A percentile compares a stretch with the other conserved stretches of the same genome.
Conservation (phyloP, 768 basidiomycete genomes). For the Kwoniella europaea region DNA sequence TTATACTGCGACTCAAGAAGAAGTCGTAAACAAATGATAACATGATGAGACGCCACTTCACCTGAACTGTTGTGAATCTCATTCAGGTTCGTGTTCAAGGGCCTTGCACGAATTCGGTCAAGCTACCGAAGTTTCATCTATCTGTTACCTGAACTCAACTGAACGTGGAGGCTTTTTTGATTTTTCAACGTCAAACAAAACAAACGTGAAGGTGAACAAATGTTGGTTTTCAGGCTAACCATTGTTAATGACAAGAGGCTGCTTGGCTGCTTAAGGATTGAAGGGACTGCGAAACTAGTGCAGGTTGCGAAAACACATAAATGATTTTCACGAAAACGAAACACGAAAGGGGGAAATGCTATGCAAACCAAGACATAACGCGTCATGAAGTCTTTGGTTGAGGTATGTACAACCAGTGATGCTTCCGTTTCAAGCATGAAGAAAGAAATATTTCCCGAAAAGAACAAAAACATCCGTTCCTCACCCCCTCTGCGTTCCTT, state of each 20-base stretch:
- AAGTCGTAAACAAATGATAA: not conserved
- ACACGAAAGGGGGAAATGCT: conserved; percentile 5
- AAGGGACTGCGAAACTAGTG: conserved; percentile 12
- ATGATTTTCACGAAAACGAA: not conserved
- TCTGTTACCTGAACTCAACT: too few species aligned
- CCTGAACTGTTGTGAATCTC: too few species aligned
- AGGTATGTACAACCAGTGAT: not conserved
- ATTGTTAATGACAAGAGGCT: conserved; percentile 4
- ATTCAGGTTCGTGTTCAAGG: too few species aligned
- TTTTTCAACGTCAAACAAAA: not conserved
- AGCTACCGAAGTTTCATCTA: conserved; percentile 5
- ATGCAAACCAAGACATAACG: not conserved
- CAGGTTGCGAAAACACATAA: not conserved
- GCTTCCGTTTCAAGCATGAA: conserved; percentile 3
- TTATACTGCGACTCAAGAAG: not conserved
- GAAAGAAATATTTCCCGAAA: not conserved
- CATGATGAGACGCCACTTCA: not conserved
- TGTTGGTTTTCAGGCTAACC: not conserved
- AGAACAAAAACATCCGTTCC: not conserved
- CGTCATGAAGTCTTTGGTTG: too few species aligned
- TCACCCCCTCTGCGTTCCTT: not conserved
- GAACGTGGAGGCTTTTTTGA: not conserved
- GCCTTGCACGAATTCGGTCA: not conserved
- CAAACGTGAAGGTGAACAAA: not conserved
- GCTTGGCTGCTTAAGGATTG: too few species aligned